Evolutionary conservation across 2,329 filamentous ascomycete species (phyloP).

Genomic region (Aspergillus sp.): DNA sequence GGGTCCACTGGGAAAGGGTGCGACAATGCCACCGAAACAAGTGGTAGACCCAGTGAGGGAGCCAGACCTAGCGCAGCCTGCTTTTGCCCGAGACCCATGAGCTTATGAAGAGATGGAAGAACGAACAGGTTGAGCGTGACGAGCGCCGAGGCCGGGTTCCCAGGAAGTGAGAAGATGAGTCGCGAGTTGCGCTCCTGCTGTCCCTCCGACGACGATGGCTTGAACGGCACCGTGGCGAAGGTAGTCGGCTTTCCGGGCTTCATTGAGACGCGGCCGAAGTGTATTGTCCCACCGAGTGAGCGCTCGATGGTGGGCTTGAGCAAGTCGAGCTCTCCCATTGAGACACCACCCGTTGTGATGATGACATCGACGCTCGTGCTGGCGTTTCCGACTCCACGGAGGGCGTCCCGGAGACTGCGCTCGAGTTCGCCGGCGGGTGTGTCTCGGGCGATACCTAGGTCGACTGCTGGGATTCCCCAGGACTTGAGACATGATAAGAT

Average conservation of each 20-base stretch:
- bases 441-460: slow-evolving; percentile 76
- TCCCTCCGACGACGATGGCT: slow-evolving; percentile 42
- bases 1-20: slow-evolving; percentile 76
- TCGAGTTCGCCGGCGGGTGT: slow-evolving; percentile 71
- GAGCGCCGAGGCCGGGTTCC: slow-evolving; percentile 90
- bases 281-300: slow-evolving; percentile 84
- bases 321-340: slow-evolving; percentile 96
- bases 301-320: slow-evolving; percentile 96
- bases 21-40: slow-evolving; percentile 70
- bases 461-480: slow-evolving; percentile 77
- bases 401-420: slow-evolving; percentile 72
- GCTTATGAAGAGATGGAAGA: slow-evolving; percentile 79
- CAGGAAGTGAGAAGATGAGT: slow-evolving; percentile 85
- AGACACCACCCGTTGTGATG: slow-evolving; percentile 91
- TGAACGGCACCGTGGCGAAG: slow-evolving; percentile 82
- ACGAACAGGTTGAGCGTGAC: slow-evolving; percentile 96
- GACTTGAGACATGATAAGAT: slow-evolving; percentile 76
- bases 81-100: slow-evolving; percentile 63
- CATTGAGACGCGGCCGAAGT: slow-evolving; percentile 96
- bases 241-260: slow-evolving; percentile 98
- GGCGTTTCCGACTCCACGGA: slow-evolving; percentile 59
- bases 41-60: slow-evolving; percentile 68
- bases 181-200: slow-evolving; percentile 65
- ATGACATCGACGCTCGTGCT: slow-evolving; percentile 70
- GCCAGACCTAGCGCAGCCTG: slow-evolving; percentile 47